Evolutionary conservation across 345 rosid genomes (phyloP).

Genomic region (Arabidopsis suecica): DNA sequence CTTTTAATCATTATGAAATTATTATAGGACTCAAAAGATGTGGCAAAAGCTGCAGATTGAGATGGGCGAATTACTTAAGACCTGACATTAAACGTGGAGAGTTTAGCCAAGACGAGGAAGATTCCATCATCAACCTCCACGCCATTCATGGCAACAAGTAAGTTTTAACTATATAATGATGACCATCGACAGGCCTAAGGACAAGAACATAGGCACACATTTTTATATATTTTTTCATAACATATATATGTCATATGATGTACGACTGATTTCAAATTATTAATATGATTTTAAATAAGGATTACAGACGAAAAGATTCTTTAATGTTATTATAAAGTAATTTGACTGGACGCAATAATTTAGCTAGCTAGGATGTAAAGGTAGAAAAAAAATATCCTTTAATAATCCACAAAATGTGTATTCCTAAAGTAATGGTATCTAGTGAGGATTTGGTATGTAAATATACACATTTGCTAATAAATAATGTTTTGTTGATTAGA

Average conservation of each 20-base stretch:
- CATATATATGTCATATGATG: too few relatives aligned
- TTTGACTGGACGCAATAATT: not conserved
- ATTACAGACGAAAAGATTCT: not conserved
- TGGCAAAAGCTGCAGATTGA: constrained; percentile 57
- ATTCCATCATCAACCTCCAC: constrained; percentile 50
- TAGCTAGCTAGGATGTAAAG: not conserved
- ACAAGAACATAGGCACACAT: not conserved
- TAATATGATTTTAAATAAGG: too few relatives aligned
- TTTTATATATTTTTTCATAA: not conserved
- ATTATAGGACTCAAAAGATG: constrained; percentile 52
- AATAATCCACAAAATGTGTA: not conserved
- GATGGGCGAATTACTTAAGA: constrained; percentile 56
- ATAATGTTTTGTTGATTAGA: constrained; percentile 40
- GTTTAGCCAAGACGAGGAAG: constrained; percentile 48
- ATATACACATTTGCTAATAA: constrained; percentile 11
- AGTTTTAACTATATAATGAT: not conserved
- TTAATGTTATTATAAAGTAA: not conserved
- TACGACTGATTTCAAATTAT: too few relatives aligned
- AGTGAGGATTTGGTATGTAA: not conserved
- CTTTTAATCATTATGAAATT: not conserved
- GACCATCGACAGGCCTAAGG: not conserved
- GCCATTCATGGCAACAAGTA: constrained; percentile 55
- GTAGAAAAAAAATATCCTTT: not conserved
- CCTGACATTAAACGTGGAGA: constrained; percentile 57
- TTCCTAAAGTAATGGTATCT: not conserved